Percentiles rank a stretch among this genome's conserved stretches.
phyloP scores from a whole-genome alignment of 2,329 filamentous ascomycete genomes.

The Triangularia verruculosa region DNA sequence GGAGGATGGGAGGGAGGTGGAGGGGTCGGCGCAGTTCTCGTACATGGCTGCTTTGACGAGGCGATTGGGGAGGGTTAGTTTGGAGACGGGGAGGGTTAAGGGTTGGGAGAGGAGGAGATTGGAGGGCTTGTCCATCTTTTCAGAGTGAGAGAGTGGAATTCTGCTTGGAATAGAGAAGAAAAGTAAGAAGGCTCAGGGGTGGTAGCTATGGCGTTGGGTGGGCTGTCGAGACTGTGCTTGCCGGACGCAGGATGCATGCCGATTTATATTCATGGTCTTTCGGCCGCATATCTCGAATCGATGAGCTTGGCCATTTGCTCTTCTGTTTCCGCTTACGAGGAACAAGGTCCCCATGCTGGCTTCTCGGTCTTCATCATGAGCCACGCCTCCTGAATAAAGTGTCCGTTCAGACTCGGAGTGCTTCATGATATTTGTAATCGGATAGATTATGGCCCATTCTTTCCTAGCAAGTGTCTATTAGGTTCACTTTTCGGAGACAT shows the following conservation, averaged over 20 bases:
- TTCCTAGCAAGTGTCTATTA: neutral
- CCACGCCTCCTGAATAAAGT: too few relatives aligned
- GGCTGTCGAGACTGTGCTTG: too few relatives aligned
- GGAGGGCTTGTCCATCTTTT: neutral
- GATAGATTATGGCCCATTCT: neutral
- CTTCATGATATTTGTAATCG: neutral
- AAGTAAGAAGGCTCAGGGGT: neutral
- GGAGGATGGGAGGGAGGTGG: conserved; percentile 42
- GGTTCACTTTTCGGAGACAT: neutral
- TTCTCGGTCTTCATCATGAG: neutral
- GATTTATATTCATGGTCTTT: neutral
- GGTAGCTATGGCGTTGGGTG: too few relatives aligned
- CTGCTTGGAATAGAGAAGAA: too few relatives aligned
- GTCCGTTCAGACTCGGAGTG: neutral
- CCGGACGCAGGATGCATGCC: too few relatives aligned
- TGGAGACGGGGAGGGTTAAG: conserved; percentile 49
- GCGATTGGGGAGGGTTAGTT: conserved; percentile 54
- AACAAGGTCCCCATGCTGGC: neutral
- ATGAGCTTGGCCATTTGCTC: too few relatives aligned
- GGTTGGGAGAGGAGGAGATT: conserved; percentile 36
- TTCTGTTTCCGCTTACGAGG: too few relatives aligned
- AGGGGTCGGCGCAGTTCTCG: conserved; percentile 40
- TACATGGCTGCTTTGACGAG: conserved; percentile 52
- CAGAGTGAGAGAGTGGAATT: too few relatives aligned
- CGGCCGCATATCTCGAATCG: too few relatives aligned